Conservation (phyloP, 345 rosid species). For the Ceriops decandra region DNA sequence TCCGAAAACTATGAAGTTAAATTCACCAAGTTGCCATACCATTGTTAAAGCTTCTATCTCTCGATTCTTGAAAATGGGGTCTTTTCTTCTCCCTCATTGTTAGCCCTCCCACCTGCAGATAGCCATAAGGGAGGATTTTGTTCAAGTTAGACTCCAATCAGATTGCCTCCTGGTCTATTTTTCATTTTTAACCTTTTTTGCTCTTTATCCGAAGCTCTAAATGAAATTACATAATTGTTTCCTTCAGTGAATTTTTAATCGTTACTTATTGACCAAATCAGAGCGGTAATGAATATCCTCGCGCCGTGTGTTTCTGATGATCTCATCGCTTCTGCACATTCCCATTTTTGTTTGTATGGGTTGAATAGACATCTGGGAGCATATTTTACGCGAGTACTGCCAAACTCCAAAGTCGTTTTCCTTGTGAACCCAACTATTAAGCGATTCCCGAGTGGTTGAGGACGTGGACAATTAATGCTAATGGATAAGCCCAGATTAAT, state of each 20-base stretch:
- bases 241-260: not conserved
- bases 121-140: conserved; percentile 34
- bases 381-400: conserved; percentile 3
- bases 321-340: conserved; percentile 5
- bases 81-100: not conserved
- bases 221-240: conserved; percentile 14
- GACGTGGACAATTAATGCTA: not conserved
- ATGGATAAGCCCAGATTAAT: not conserved
- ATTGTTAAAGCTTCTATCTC: not conserved
- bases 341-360: conserved; percentile 4
- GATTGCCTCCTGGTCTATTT: conserved; percentile 8
- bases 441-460: not conserved
- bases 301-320: not conserved
- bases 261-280: conserved; percentile 10
- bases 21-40: not conserved
- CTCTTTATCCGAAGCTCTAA: conserved; percentile 9
- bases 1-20: not conserved
- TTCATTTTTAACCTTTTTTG: not conserved
- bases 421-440: not conserved
- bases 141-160: conserved; percentile 7
- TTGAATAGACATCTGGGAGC: not conserved
- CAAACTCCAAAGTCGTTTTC: not conserved
- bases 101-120: conserved; percentile 27
- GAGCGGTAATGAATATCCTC: conserved; percentile 15
- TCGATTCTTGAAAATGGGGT: conserved; percentile 1